Percentiles rank a stretch among this genome's conserved stretches.
Conservation (phyloP, 305 asterid genomes). For the Coffea humblotiana region DNA sequence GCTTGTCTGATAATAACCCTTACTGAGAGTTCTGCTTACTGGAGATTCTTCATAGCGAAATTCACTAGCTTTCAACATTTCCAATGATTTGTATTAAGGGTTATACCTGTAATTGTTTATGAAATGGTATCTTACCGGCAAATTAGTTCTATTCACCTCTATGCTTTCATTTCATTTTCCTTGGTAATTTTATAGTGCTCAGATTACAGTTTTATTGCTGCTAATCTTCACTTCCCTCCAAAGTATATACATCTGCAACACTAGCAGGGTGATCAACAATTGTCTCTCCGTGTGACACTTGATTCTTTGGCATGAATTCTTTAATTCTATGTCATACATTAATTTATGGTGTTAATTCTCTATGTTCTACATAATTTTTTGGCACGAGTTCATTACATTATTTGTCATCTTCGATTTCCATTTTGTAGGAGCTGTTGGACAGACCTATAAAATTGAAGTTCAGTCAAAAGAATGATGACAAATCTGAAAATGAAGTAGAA, state of each 20-base stretch:
- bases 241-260: not conserved
- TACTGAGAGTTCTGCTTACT: not conserved
- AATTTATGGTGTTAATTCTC: not conserved
- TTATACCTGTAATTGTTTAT: not conserved
- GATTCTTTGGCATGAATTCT: no score
- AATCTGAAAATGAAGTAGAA: slow-evolving; percentile 32
- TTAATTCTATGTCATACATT: no score
- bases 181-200: not conserved
- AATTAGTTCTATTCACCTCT: no score
- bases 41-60: not conserved
- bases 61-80: not conserved
- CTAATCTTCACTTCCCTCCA: not conserved
- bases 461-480: slow-evolving; percentile 45
- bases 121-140: not conserved
- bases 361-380: not conserved
- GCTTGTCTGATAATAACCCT: no score
- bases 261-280: not conserved
- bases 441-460: slow-evolving; percentile 61
- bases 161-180: no score
- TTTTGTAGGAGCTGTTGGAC: slow-evolving; percentile 75
- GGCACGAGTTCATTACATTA: not conserved
- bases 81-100: not conserved
- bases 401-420: slow-evolving; percentile 8
- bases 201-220: not conserved
- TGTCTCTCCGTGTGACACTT: not conserved